These are phyloP conservation scores for Beta vulgaris DNA, from an alignment of 148 eudicot species.

Conservation along the genomic window DNA sequence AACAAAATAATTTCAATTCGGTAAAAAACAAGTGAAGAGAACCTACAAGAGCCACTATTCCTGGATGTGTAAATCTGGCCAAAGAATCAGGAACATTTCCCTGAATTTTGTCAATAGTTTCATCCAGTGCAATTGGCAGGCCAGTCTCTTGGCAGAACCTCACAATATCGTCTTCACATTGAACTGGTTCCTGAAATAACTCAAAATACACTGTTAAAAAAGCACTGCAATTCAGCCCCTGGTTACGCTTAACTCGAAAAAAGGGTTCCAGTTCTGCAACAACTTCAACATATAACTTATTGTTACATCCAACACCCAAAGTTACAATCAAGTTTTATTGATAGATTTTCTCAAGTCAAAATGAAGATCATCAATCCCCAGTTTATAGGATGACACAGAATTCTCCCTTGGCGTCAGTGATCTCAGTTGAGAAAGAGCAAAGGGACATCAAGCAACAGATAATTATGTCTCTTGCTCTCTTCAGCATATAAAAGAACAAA, in stretches of 20 bases:
- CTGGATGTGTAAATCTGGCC: slow-evolving; percentile 65
- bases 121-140: slow-evolving; percentile 92
- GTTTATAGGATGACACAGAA: neutral
- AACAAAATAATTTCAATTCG: no score
- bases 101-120: slow-evolving; percentile 61
- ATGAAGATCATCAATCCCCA: neutral
- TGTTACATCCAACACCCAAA: neutral
- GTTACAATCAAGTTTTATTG: neutral
- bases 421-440: neutral
- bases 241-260: neutral
- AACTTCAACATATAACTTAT: neutral
- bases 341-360: neutral
- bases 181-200: slow-evolving; percentile 80
- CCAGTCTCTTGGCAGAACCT: slow-evolving; percentile 86
- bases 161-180: slow-evolving; percentile 64
- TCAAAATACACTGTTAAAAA: slow-evolving; percentile 5
- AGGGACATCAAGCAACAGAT: neutral
- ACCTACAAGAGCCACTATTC: slow-evolving; percentile 89
- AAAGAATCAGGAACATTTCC: slow-evolving; percentile 53
- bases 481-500: neutral
- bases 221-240: neutral
- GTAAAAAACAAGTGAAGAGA: no score
- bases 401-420: slow-evolving; percentile 2
- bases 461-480: neutral
- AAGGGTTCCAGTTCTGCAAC: neutral